Conservation (phyloP, 2,329 filamentous ascomycete genomes). For the Fusarium luffae region DNA sequence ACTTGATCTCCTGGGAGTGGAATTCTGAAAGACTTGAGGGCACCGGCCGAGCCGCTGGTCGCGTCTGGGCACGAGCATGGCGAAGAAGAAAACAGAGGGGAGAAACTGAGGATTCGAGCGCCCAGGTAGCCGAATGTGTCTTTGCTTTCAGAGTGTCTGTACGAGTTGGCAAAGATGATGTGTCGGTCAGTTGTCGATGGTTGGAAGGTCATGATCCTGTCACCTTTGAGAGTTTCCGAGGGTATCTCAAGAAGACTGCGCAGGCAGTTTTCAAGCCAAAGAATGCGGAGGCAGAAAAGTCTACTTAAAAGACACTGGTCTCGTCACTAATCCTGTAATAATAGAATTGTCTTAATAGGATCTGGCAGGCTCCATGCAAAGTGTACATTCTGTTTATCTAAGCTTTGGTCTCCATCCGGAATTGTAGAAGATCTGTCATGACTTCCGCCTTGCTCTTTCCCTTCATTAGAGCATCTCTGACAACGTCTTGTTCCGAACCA, state of each 20-base stretch:
- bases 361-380: neutral
- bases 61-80: slow-evolving; percentile 83
- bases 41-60: slow-evolving; percentile 71
- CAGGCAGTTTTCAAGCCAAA: slow-evolving; percentile 11
- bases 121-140: slow-evolving; percentile 50
- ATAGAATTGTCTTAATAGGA: neutral
- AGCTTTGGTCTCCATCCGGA: slow-evolving; percentile 25
- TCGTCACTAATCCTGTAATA: neutral
- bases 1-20: slow-evolving; percentile 74
- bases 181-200: slow-evolving; percentile 68
- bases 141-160: slow-evolving; percentile 71
- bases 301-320: neutral
- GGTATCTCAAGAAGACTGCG: slow-evolving; percentile 70
- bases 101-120: slow-evolving; percentile 39
- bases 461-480: slow-evolving; percentile 57
- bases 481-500: slow-evolving; percentile 66
- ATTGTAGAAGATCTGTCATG: slow-evolving; percentile 53
- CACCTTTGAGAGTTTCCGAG: slow-evolving; percentile 88
- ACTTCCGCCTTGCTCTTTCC: slow-evolving; percentile 54
- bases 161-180: slow-evolving; percentile 52
- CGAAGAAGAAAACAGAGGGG: slow-evolving; percentile 67
- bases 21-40: slow-evolving; percentile 64
- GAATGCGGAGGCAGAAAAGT: neutral
- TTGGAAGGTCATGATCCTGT: slow-evolving; percentile 77
- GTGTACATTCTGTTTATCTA: neutral